Evolutionary conservation across 306 rosid genomes (phyloP).

Genomic region (Lathyrus oleraceus): DNA sequence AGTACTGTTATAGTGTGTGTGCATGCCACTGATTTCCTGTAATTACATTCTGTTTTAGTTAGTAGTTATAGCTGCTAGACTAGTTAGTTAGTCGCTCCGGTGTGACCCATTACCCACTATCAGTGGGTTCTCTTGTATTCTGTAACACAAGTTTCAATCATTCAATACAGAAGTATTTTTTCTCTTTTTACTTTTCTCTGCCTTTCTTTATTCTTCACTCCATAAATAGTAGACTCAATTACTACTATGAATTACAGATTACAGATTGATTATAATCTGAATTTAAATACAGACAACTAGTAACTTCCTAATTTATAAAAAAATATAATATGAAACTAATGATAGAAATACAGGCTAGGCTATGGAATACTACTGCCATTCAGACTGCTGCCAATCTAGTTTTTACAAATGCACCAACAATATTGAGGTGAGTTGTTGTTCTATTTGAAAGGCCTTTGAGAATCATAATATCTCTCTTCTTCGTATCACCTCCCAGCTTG

Average conservation of each 20-base stretch:
- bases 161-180: background rate
- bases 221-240: background rate
- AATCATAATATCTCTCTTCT: no score
- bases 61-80: background rate
- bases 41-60: background rate
- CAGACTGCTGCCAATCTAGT: background rate
- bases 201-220: background rate
- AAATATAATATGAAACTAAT: background rate
- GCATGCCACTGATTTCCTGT: background rate
- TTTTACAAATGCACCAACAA: no score
- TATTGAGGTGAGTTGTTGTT: no score
- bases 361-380: background rate
- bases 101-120: background rate
- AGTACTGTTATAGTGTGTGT: background rate
- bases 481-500: no score
- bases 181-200: background rate
- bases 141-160: constrained; percentile 4
- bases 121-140: background rate
- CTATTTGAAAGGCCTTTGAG: no score
- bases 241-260: background rate
- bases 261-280: background rate
- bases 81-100: background rate
- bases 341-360: no score
- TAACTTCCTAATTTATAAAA: background rate
- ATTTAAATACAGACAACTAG: background rate